Percentiles rank a stretch among this genome's conserved stretches.
Conservation (phyloP, 768 basidiomycete species). For the Cubamyces lactineus region DNA sequence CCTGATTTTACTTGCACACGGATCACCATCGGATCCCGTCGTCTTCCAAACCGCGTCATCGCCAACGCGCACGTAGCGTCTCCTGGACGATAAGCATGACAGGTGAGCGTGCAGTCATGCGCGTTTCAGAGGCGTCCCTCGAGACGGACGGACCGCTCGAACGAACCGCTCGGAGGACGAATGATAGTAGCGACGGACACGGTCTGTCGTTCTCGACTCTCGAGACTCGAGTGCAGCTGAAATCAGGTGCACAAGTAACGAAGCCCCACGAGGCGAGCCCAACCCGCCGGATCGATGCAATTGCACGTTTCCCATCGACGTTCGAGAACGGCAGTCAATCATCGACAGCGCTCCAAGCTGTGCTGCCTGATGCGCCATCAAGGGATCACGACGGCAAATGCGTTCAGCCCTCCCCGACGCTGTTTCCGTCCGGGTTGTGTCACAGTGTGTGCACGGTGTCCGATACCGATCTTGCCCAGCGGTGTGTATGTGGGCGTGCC, state of each 20-base stretch:
- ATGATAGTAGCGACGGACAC: no score
- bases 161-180: no score
- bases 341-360: slow-evolving; percentile 7
- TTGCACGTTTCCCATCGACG: neutral
- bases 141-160: no score
- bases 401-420: neutral
- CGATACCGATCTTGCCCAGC: no score
- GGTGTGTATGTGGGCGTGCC: neutral
- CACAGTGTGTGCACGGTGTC: no score
- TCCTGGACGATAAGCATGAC: neutral
- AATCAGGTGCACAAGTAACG: neutral
- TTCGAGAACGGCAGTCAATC: neutral
- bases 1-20: neutral
- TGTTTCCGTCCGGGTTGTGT: no score
- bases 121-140: no score
- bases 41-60: neutral
- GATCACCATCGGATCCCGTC: neutral
- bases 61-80: neutral
- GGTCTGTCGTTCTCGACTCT: no score
- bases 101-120: no score
- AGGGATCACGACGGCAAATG: neutral
- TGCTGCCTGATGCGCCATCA: slow-evolving; percentile 22
- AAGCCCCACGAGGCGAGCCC: neutral
- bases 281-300: neutral
- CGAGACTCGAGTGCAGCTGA: no score